Evolutionary conservation across 2,329 filamentous ascomycete genomes (phyloP).

Genomic region (Colletotrichum abscissum): DNA sequence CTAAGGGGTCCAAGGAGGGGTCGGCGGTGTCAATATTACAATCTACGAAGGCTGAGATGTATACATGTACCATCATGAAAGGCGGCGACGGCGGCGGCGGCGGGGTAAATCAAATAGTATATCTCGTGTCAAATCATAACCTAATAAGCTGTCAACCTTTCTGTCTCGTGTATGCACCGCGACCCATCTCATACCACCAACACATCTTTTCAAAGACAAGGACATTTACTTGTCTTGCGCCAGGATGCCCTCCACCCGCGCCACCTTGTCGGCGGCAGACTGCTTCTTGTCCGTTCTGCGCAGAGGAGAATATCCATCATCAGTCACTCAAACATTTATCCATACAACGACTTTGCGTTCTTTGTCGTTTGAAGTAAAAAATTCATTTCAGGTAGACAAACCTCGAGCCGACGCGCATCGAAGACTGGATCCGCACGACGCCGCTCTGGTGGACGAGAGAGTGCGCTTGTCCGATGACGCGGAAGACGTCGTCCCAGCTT

Average conservation of each 20-base stretch:
- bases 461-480: conserved; percentile 87
- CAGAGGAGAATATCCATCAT: neutral
- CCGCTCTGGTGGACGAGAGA: conserved; percentile 80
- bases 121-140: conserved; percentile 19
- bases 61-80: conserved; percentile 25
- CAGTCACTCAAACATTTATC: neutral
- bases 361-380: neutral
- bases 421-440: conserved; percentile 86
- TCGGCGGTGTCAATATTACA: conserved; percentile 24
- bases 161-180: neutral
- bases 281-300: conserved; percentile 86
- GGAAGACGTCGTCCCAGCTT: conserved; percentile 89
- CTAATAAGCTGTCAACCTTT: conserved; percentile 16
- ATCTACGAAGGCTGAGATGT: conserved; percentile 19
- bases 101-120: conserved; percentile 16
- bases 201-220: no score
- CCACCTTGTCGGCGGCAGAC: conserved; percentile 83
- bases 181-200: neutral
- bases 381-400: conserved; percentile 48
- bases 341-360: neutral
- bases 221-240: conserved; percentile 39
- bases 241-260: conserved; percentile 65
- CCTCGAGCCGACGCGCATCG: conserved; percentile 87
- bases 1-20: neutral
- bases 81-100: neutral